Conservation (phyloP, 345 rosid genomes). For the Murraya koenigii region DNA sequence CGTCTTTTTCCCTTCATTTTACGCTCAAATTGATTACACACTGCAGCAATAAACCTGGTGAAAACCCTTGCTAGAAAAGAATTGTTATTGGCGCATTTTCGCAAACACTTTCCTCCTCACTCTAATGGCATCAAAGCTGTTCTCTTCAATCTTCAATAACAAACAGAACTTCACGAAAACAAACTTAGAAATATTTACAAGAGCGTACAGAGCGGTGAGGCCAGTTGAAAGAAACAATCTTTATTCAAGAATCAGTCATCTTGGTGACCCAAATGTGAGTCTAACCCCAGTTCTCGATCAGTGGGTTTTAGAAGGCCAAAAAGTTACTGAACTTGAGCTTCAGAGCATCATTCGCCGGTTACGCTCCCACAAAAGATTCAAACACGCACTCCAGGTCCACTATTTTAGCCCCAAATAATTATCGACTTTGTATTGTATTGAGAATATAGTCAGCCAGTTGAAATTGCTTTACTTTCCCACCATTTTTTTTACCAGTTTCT, state of each 20-base stretch:
- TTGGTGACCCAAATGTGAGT: conserved; percentile 32
- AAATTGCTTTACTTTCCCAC: background rate
- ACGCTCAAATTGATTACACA: no score
- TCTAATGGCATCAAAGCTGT: conserved; percentile 20
- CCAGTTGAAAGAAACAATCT: conserved; percentile 18
- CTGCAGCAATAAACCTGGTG: no score
- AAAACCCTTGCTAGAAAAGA: background rate
- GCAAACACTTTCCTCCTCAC: background rate
- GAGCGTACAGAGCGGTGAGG: background rate
- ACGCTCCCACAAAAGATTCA: conserved; percentile 31
- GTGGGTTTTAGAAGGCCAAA: conserved; percentile 35
- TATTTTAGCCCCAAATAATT: background rate
- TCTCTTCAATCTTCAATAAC: conserved; percentile 12
- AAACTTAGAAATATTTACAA: background rate
- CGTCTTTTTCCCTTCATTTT: no score
- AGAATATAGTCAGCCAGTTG: background rate
- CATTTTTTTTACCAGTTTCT: no score
- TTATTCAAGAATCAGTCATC: conserved; percentile 30
- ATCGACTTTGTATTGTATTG: background rate
- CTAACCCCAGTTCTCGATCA: conserved; percentile 36
- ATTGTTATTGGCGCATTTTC: background rate
- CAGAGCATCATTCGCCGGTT: conserved; percentile 30
- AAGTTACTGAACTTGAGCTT: conserved; percentile 9
- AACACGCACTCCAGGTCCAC: conserved; percentile 42
- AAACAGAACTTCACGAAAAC: conserved; percentile 11